These are phyloP conservation scores for Centella asiatica DNA, from an alignment of 129 eudicot genomes.

Conservation along the genomic window DNA sequence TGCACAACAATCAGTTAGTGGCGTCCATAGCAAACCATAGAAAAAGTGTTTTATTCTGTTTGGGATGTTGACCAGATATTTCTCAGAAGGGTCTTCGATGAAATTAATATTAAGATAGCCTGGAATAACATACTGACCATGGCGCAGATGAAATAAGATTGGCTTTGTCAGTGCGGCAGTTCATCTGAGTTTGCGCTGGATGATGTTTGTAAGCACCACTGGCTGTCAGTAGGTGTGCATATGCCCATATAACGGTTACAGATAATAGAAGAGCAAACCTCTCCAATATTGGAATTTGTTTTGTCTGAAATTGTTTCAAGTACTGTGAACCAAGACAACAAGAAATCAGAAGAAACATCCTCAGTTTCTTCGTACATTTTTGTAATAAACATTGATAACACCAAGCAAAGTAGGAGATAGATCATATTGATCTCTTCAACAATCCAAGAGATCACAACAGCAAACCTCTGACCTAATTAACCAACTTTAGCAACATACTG, in stretches of 20 bases:
- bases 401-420: no score
- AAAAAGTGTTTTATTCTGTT: not conserved
- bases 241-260: constrained; percentile 88
- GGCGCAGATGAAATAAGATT: constrained; percentile 90
- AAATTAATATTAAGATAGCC: no score
- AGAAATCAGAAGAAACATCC: not conserved
- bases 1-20: constrained; percentile 8
- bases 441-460: no score
- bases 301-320: constrained; percentile 79
- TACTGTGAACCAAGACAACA: constrained; percentile 42
- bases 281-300: constrained; percentile 74
- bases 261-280: constrained; percentile 79
- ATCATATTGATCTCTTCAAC: no score
- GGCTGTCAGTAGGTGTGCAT: constrained; percentile 86
- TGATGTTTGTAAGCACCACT: constrained; percentile 96
- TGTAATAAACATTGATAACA: no score
- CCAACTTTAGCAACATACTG: not conserved
- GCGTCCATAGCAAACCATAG: not conserved
- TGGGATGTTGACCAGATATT: not conserved
- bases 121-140: constrained; percentile 86
- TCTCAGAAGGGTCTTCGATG: no score
- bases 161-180: constrained; percentile 89
- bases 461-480: no score
- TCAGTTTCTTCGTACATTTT: no score
- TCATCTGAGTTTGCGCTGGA: constrained; percentile 70